These are phyloP conservation scores for Baorangia bicolor DNA, from an alignment of 768 basidiomycete genomes.

Conservation along the genomic window DNA sequence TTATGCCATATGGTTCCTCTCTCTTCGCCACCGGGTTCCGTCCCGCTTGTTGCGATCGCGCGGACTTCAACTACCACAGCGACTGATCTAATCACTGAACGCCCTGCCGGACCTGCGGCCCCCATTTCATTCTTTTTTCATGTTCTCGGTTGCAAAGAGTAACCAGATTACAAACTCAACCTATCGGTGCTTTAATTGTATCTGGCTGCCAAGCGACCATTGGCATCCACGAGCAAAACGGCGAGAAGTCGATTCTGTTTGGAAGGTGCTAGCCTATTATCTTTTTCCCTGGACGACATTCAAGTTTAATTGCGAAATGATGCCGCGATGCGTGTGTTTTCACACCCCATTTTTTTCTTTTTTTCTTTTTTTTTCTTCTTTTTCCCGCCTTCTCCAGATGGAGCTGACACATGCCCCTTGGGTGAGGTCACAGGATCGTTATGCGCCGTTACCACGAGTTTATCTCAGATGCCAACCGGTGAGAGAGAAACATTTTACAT, in stretches of 20 bases:
- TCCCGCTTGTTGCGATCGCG: conserved; percentile 27
- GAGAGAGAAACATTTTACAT: conserved; percentile 13
- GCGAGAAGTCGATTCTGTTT: conserved; percentile 20
- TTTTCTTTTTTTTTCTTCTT: background rate
- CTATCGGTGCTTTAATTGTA: conserved; percentile 1
- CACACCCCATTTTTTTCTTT: conserved; percentile 14
- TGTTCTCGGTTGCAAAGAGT: conserved; percentile 8
- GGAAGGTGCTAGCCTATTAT: conserved; percentile 22
- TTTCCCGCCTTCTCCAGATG: conserved; percentile 12
- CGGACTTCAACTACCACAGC: conserved; percentile 21
- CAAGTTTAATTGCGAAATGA: conserved; percentile 20
- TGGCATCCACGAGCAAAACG: conserved; percentile 11
- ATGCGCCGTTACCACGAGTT: conserved; percentile 28
- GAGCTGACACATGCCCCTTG: conserved; percentile 23
- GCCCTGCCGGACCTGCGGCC: conserved; percentile 17
- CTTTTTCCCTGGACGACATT: conserved; percentile 15
- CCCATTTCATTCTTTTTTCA: conserved; percentile 14
- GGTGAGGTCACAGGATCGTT: conserved; percentile 26
- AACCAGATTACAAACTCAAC: conserved; percentile 14
- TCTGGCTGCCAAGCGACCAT: conserved; percentile 7
- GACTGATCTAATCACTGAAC: conserved; percentile 25
- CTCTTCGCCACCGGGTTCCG: conserved; percentile 29
- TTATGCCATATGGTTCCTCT: conserved; percentile 25
- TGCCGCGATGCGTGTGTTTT: conserved; percentile 20
- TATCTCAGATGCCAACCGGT: conserved; percentile 27